Evolutionary conservation across 306 rosid species (phyloP).

Genomic region (Pueraria montana): DNA sequence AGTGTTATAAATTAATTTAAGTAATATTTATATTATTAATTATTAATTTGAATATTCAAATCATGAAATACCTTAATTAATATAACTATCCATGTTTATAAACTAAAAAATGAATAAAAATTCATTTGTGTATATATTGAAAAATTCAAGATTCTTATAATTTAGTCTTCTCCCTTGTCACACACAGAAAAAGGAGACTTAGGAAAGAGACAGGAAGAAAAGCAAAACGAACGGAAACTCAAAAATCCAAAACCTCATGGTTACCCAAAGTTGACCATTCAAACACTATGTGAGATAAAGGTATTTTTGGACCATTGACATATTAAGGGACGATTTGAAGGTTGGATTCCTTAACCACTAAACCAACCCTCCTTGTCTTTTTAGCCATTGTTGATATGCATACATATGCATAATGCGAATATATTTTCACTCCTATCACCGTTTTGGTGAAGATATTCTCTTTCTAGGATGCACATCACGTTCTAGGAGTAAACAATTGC

Average conservation of each 20-base stretch:
- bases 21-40: too few relatives aligned
- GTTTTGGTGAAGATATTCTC: background rate
- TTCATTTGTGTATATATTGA: background rate
- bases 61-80: background rate
- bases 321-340: background rate
- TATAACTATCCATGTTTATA: background rate
- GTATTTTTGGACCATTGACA: background rate
- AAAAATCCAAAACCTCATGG: background rate
- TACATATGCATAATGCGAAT: background rate
- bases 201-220: background rate
- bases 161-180: background rate
- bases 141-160: too few relatives aligned
- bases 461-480: background rate
- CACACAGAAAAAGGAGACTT: background rate
- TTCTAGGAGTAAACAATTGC: background rate
- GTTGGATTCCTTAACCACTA: constrained; percentile 20
- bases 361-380: background rate
- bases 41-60: background rate
- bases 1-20: background rate
- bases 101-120: background rate
- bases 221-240: background rate
- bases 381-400: background rate
- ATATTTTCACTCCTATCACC: background rate
- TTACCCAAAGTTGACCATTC: constrained; percentile 27
- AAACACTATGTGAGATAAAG: background rate